phyloP scores from a whole-genome alignment of 805 yeast species.

The Pichia cabralensis region DNA sequence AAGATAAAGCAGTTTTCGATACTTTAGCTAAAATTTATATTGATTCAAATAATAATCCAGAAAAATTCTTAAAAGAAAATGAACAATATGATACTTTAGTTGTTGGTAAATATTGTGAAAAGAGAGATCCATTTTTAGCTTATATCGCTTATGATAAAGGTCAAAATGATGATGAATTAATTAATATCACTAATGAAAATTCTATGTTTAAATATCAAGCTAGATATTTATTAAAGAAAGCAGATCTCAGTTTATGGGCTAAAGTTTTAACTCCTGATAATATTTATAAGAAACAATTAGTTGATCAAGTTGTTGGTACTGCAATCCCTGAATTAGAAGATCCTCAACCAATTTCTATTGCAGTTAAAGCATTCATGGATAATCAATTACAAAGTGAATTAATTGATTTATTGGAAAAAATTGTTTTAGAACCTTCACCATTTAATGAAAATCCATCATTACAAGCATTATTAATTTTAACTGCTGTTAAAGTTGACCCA shows the following conservation, averaged over 20 bases:
- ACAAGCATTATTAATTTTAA: conserved; percentile 85
- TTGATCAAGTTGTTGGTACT: conserved; percentile 91
- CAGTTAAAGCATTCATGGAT: conserved; percentile 94
- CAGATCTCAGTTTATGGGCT: conserved; percentile 79
- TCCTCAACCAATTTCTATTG: conserved; percentile 88
- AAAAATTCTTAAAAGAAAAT: conserved; percentile 89
- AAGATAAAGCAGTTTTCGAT: conserved; percentile 86
- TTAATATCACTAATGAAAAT: conserved; percentile 90
- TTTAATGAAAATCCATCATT: conserved; percentile 91
- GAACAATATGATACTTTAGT: conserved; percentile 82
- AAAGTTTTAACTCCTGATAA: conserved; percentile 67
- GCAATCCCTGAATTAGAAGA: conserved; percentile 91
- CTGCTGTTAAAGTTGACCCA: conserved; percentile 93
- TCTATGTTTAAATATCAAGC: conserved; percentile 99
- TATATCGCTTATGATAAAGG: conserved; percentile 97
- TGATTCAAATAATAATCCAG: conserved; percentile 96
- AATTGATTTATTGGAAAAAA: conserved; percentile 90
- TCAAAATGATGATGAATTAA: conserved; percentile 77
- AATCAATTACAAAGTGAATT: conserved; percentile 88
- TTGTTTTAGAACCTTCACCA: conserved; percentile 94
- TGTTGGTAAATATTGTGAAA: conserved; percentile 97
- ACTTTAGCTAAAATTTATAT: conserved; percentile 96
- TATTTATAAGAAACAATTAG: conserved; percentile 78
- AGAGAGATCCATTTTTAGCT: conserved; percentile 97
- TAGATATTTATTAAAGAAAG: conserved; percentile 81